phyloP scores from a whole-genome alignment of 2,329 filamentous ascomycete genomes.

The Aureobasidium vineae region DNA sequence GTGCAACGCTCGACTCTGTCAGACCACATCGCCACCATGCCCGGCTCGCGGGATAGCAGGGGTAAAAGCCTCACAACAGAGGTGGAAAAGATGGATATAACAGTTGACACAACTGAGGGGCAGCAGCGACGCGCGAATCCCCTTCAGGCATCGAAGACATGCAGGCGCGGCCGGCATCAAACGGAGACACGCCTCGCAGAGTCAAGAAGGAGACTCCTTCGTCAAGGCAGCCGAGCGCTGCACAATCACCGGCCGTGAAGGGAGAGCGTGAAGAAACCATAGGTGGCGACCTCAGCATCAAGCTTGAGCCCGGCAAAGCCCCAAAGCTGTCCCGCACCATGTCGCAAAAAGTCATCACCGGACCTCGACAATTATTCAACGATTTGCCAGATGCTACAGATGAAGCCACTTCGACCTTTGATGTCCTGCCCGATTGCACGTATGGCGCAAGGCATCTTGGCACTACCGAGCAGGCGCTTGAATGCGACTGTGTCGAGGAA shows the following conservation, averaged over 20 bases:
- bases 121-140: not conserved
- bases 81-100: slow-evolving; percentile 27
- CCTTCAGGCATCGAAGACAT: slow-evolving; percentile 8
- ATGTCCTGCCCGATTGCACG: slow-evolving; percentile 77
- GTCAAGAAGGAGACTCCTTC: slow-evolving; percentile 25
- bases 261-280: slow-evolving; percentile 54
- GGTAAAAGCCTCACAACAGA: slow-evolving; percentile 16
- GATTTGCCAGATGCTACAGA: slow-evolving; percentile 75
- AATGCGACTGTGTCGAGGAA: slow-evolving; percentile 93
- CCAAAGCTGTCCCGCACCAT: slow-evolving; percentile 71
- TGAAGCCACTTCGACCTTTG: slow-evolving; percentile 73
- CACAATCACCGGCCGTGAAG: slow-evolving; percentile 41
- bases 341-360: slow-evolving; percentile 65
- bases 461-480: slow-evolving; percentile 85
- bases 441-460: slow-evolving; percentile 93
- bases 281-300: slow-evolving; percentile 61
- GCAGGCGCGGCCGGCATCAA: slow-evolving; percentile 29
- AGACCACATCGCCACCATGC: not conserved
- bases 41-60: slow-evolving; percentile 4
- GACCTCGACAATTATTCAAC: slow-evolving; percentile 65
- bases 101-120: slow-evolving; percentile 14
- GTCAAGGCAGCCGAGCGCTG: slow-evolving; percentile 30
- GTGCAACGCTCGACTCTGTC: not conserved
- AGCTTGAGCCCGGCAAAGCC: slow-evolving; percentile 63
- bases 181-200: slow-evolving; percentile 34